Conservation (phyloP, 2,329 filamentous ascomycete genomes). For the Saccharata proteae region DNA sequence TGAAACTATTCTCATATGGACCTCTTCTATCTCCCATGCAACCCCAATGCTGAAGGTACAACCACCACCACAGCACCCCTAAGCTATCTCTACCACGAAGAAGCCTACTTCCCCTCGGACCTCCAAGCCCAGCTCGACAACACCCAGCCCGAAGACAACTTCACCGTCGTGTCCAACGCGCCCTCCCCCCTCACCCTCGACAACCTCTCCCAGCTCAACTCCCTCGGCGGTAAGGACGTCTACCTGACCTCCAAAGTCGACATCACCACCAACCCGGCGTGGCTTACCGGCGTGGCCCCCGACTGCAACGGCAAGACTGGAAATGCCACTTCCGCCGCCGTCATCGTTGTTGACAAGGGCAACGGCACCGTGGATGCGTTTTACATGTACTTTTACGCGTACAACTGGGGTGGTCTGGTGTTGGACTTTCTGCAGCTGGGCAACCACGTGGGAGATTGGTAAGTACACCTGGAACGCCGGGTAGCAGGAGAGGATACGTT, state of each 20-base stretch:
- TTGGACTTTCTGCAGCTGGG: slow-evolving; percentile 36
- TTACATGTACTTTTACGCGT: slow-evolving; percentile 52
- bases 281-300: slow-evolving; percentile 41
- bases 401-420: slow-evolving; percentile 42
- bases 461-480: slow-evolving; percentile 8
- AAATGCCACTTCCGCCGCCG: slow-evolving; percentile 36
- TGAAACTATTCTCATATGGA: neutral
- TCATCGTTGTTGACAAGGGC: slow-evolving; percentile 48
- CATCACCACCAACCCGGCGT: slow-evolving; percentile 27
- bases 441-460: slow-evolving; percentile 54
- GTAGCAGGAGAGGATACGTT: neutral
- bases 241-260: slow-evolving; percentile 35
- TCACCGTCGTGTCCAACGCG: slow-evolving; percentile 17
- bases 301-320: slow-evolving; percentile 39
- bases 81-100: slow-evolving; percentile 31
- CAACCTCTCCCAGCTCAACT: slow-evolving; percentile 32
- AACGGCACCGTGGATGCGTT: slow-evolving; percentile 44
- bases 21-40: neutral
- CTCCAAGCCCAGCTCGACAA: slow-evolving; percentile 29
- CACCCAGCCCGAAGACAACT: slow-evolving; percentile 27
- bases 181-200: slow-evolving; percentile 28
- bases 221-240: slow-evolving; percentile 19
- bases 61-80: slow-evolving; percentile 24
- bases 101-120: slow-evolving; percentile 33
- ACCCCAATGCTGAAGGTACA: neutral